Percentiles rank a stretch among this genome's conserved stretches.
phyloP scores from a whole-genome alignment of 1,284 basidiomycete species.

The Fomitiporia mediterranea region DNA sequence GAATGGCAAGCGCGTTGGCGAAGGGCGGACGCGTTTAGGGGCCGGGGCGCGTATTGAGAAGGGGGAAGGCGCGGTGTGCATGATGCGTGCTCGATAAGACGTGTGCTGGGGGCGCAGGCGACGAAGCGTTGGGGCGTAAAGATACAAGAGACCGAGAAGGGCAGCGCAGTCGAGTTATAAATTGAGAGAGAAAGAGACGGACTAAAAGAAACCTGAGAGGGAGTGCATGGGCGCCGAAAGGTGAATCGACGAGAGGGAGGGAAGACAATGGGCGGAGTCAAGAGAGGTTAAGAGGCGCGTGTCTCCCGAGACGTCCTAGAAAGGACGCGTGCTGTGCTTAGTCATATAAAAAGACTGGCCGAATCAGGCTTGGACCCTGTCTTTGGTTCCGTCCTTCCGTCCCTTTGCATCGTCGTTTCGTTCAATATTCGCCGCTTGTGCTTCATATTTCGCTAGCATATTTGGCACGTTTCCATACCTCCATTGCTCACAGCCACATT shows the following conservation, averaged over 20 bases:
- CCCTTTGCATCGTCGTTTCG: not conserved
- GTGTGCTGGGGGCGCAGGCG: not conserved
- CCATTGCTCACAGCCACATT: not conserved
- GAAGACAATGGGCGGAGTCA: conserved; percentile 10
- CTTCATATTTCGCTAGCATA: too few species aligned
- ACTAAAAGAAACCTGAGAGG: conserved; percentile 9
- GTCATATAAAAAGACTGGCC: not conserved
- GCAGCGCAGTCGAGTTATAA: conserved; percentile 9
- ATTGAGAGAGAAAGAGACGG: conserved; percentile 13
- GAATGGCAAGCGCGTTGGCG: conserved; percentile 25
- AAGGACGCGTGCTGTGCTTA: not conserved
- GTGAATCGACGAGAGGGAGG: conserved; percentile 4
- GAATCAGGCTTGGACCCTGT: not conserved
- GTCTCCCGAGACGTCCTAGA: not conserved
- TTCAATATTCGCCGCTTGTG: not conserved
- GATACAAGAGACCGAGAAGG: conserved; percentile 12
- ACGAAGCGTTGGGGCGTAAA: conserved; percentile 3
- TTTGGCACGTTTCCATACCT: not conserved
- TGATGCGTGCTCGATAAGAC: conserved; percentile 11
- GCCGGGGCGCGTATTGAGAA: conserved; percentile 26
- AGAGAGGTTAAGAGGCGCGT: conserved; percentile 8
- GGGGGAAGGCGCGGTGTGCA: conserved; percentile 16
- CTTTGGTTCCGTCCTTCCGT: conserved; percentile 2
- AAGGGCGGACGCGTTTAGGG: conserved; percentile 31
- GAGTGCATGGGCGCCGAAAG: conserved; percentile 4